phyloP scores from a whole-genome alignment of 75 land plant genomes.

The Selaginella tamariscina region DNA sequence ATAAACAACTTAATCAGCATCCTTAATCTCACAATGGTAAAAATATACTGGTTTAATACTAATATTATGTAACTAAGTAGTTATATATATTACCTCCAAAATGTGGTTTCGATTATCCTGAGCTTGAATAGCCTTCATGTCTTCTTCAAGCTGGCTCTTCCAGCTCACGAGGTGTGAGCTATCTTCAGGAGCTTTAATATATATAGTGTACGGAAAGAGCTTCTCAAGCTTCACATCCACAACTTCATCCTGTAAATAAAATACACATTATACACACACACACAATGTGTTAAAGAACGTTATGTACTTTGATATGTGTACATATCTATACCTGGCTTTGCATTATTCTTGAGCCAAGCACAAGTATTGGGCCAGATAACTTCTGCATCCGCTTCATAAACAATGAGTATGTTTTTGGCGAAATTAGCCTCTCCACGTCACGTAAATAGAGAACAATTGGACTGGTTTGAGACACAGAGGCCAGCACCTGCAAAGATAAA shows the following conservation, averaged over 20 bases:
- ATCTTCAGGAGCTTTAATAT: slow-evolving; percentile 69
- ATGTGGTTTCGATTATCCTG: slow-evolving; percentile 78
- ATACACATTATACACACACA: no score
- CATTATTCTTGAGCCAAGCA: slow-evolving; percentile 61
- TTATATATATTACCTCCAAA: slow-evolving; percentile 33
- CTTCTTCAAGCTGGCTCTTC: slow-evolving; percentile 73
- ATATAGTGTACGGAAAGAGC: slow-evolving; percentile 65
- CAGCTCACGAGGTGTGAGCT: slow-evolving; percentile 50
- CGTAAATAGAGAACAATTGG: slow-evolving; percentile 67
- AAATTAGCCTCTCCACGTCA: slow-evolving; percentile 60
- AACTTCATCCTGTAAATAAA: background rate
- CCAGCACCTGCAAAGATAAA: slow-evolving; percentile 39
- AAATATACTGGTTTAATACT: no score
- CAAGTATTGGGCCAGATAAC: slow-evolving; percentile 47
- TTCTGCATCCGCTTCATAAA: slow-evolving; percentile 57
- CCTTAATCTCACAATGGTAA: background rate
- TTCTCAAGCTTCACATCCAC: slow-evolving; percentile 35
- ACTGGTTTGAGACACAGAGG: slow-evolving; percentile 34
- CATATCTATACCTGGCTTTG: background rate
- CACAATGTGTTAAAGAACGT: no score
- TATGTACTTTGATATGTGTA: no score
- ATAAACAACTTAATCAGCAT: background rate
- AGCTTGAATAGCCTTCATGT: slow-evolving; percentile 65
- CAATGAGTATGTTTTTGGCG: slow-evolving; percentile 33
- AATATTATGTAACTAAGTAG: no score